Evolutionary conservation across 2,329 filamentous ascomycete genomes (phyloP).

Genomic region (Juglanconis oblonga): DNA sequence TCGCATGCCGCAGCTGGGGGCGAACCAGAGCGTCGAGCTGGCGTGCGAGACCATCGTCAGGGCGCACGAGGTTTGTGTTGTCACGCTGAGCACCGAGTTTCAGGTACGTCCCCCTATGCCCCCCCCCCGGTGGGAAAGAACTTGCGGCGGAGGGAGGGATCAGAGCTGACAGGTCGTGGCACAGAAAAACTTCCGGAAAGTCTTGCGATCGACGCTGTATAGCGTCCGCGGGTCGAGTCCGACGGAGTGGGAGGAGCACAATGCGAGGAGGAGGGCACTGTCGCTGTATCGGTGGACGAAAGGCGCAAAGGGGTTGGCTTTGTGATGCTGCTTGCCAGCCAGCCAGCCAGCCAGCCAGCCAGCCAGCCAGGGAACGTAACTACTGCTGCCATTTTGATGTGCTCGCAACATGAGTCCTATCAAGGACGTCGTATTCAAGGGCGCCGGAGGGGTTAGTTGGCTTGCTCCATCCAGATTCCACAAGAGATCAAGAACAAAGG

Average conservation of each 20-base stretch:
- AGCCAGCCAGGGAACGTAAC: no score
- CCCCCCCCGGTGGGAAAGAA: not conserved
- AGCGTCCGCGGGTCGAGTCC: constrained; percentile 40
- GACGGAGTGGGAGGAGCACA: constrained; percentile 40
- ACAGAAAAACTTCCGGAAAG: constrained; percentile 53
- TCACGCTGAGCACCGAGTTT: constrained; percentile 48
- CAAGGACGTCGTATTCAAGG: no score
- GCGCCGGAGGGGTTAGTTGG: no score
- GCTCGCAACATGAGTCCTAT: no score
- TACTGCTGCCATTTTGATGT: no score
- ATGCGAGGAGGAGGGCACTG: constrained; percentile 45
- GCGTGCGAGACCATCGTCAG: constrained; percentile 49
- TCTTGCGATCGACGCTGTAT: constrained; percentile 47
- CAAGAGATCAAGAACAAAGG: no score
- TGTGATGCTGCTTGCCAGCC: constrained; percentile 20
- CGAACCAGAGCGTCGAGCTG: constrained; percentile 42
- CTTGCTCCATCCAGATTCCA: no score
- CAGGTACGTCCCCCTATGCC: constrained; percentile 32
- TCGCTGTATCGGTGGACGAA: constrained; percentile 51
- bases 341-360: no score
- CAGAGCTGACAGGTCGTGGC: not conserved
- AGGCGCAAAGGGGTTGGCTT: constrained; percentile 32
- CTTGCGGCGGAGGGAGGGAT: not conserved
- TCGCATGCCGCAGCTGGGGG: constrained; percentile 44
- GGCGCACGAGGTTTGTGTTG: constrained; percentile 49